These are phyloP conservation scores for Pleoardoris graminearum DNA, from an alignment of 2,329 filamentous ascomycete genomes.

Conservation along the genomic window DNA sequence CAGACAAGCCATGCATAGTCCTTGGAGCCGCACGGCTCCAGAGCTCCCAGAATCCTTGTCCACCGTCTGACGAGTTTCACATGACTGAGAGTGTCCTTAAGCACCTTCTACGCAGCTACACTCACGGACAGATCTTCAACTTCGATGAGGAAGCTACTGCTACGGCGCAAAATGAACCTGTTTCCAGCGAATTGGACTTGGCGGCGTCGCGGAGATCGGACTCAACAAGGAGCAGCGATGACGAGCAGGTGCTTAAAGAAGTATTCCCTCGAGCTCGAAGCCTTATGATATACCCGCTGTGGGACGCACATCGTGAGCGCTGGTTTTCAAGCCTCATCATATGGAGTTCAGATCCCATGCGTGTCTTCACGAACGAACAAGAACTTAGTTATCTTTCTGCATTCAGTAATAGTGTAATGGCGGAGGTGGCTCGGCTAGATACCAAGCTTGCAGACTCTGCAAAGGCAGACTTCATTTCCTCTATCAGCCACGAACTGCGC, in stretches of 20 bases:
- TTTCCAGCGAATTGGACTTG: conserved; percentile 20
- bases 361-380: conserved; percentile 43
- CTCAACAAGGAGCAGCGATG: conserved; percentile 36
- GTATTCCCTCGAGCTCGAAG: conserved; percentile 44
- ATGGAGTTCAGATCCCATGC: conserved; percentile 44
- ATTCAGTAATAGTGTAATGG: conserved; percentile 47
- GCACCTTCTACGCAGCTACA: conserved; percentile 39
- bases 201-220: conserved; percentile 32
- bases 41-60: conserved; percentile 13
- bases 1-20: conserved; percentile 39
- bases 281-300: conserved; percentile 45
- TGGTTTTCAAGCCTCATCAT: conserved; percentile 46
- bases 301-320: conserved; percentile 44
- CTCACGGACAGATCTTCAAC: conserved; percentile 46
- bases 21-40: conserved; percentile 34
- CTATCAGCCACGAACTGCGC: conserved; percentile 64
- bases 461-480: conserved; percentile 63
- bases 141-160: conserved; percentile 33
- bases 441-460: conserved; percentile 48
- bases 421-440: conserved; percentile 44
- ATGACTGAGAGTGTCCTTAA: conserved; percentile 40
- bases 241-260: conserved; percentile 38
- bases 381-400: conserved; percentile 45
- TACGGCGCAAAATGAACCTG: background rate
- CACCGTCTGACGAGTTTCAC: conserved; percentile 20